These are phyloP conservation scores for Rhodamnia rubescens DNA, from an alignment of 345 rosid species.

Conservation along the genomic window DNA sequence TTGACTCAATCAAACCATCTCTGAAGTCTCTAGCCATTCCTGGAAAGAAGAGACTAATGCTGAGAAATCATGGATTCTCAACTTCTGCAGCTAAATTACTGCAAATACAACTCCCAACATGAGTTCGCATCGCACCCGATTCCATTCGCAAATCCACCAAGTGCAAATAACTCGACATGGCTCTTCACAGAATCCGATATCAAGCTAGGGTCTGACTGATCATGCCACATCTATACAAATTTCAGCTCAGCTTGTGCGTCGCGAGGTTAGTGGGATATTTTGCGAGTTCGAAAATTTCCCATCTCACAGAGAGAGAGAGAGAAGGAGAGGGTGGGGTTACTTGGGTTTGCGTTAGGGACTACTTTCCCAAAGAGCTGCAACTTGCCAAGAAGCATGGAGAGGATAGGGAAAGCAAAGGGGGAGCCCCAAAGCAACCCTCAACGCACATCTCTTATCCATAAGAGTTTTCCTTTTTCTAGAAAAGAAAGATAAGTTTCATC, in stretches of 20 bases:
- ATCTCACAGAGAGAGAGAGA: background rate
- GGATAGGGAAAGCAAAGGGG: background rate
- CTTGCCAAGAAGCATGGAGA: constrained; percentile 23
- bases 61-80: background rate
- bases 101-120: background rate
- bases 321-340: background rate
- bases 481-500: background rate
- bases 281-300: background rate
- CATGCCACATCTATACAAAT: background rate
- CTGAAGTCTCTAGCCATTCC: background rate
- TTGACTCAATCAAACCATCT: background rate
- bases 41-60: background rate
- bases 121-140: background rate
- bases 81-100: background rate
- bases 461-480: background rate
- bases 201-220: background rate
- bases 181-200: background rate
- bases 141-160: background rate
- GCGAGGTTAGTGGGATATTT: background rate
- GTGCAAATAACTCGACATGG: background rate
- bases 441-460: constrained; percentile 28
- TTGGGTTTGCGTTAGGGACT: background rate
- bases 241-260: background rate
- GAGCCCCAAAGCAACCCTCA: constrained; percentile 17
- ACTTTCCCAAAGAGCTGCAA: background rate